These are phyloP conservation scores for Cymbopogon citratus DNA, from an alignment of 176 grass and related monocot species.

Conservation along the genomic window DNA sequence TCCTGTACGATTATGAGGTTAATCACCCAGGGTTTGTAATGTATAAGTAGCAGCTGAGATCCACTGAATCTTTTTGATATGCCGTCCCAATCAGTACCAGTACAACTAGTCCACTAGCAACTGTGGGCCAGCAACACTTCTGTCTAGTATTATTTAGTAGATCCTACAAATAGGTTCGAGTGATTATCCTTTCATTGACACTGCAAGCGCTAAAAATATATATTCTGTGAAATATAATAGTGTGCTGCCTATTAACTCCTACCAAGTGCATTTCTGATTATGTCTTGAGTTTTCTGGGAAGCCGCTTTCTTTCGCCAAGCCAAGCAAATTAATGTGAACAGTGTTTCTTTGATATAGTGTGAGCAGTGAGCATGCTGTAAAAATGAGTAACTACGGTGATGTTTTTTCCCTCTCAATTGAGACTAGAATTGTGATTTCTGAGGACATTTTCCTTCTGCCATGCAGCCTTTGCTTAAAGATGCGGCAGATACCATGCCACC, in stretches of 20 bases:
- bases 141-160: background rate
- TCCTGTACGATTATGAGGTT: background rate
- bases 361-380: background rate
- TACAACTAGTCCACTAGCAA: slow-evolving; percentile 2
- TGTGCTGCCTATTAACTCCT: background rate
- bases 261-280: background rate
- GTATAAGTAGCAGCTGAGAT: slow-evolving; percentile 1
- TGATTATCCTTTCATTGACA: background rate
- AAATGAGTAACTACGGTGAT: background rate
- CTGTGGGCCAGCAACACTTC: background rate
- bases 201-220: background rate
- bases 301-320: background rate
- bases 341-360: background rate
- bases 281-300: background rate
- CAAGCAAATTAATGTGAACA: background rate
- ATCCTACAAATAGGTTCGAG: background rate
- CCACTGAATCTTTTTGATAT: background rate
- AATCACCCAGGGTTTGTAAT: background rate
- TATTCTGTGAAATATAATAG: background rate
- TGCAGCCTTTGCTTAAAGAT: slow-evolving; percentile 49
- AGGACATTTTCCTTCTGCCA: background rate
- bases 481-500: background rate
- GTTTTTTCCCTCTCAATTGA: background rate
- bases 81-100: background rate
- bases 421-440: background rate